Evolutionary conservation across 805 yeast species (phyloP).

Genomic region (Candida caryicola): DNA sequence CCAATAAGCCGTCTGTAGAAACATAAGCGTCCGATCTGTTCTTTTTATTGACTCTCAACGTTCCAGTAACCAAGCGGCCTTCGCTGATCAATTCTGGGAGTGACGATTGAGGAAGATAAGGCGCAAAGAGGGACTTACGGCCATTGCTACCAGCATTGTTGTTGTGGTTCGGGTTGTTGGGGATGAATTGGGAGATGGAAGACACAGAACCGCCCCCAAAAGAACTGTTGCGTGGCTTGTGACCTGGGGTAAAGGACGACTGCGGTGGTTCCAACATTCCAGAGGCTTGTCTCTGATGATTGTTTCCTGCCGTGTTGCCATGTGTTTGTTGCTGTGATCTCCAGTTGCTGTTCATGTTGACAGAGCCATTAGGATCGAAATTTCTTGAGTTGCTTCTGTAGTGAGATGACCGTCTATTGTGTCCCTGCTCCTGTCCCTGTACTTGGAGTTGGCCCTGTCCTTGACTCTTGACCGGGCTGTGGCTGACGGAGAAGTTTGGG

Average conservation of each 20-base stretch:
- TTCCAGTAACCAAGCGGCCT: constrained; percentile 90
- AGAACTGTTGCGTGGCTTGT: constrained; percentile 67
- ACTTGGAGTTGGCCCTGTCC: neutral
- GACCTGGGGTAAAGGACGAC: constrained; percentile 67
- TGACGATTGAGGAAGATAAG: constrained; percentile 90
- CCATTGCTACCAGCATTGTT: constrained; percentile 39
- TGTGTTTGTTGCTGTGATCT: constrained; percentile 50
- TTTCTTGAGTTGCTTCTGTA: constrained; percentile 39
- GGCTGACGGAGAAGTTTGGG: constrained; percentile 46
- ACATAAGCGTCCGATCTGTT: constrained; percentile 98
- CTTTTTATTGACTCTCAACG: constrained; percentile 89
- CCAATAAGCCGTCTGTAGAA: constrained; percentile 92
- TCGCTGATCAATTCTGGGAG: constrained; percentile 86
- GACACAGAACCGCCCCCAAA: constrained; percentile 60
- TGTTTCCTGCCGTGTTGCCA: constrained; percentile 1
- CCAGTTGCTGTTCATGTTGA: constrained; percentile 59
- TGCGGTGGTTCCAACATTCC: constrained; percentile 35
- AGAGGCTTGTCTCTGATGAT: constrained; percentile 25
- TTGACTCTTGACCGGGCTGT: constrained; percentile 32
- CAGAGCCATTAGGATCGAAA: constrained; percentile 31
- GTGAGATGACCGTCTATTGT: constrained; percentile 40
- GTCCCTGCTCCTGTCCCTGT: constrained; percentile 18
- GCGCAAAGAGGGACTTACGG: constrained; percentile 87
- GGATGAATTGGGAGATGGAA: constrained; percentile 38
- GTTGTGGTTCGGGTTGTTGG: constrained; percentile 19